These are phyloP conservation scores for Sesbania bispinosa DNA, from an alignment of 306 rosid genomes.

Conservation along the genomic window DNA sequence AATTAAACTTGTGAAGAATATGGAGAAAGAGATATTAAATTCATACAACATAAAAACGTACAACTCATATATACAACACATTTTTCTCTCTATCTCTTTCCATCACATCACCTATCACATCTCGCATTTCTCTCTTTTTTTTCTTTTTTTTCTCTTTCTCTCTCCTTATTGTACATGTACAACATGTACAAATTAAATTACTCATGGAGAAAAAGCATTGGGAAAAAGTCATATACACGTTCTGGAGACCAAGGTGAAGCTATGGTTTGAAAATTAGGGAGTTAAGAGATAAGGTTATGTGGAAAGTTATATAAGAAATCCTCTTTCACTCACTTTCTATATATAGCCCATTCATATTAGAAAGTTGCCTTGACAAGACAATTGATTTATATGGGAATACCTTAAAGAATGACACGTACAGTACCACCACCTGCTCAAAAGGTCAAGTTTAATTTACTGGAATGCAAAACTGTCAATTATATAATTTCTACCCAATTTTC, in stretches of 20 bases:
- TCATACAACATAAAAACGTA: too few relatives aligned
- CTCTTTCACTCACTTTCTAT: constrained; percentile 16
- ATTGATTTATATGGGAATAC: constrained; percentile 19
- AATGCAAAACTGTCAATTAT: not conserved
- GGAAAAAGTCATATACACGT: not conserved
- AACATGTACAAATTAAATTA: too few relatives aligned
- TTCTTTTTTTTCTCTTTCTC: too few relatives aligned
- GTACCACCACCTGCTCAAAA: not conserved
- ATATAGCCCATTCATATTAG: constrained; percentile 10
- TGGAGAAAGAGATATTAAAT: too few relatives aligned
- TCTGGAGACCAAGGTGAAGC: constrained; percentile 21
- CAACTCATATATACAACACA: too few relatives aligned
- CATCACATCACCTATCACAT: too few relatives aligned
- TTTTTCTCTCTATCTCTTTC: too few relatives aligned
- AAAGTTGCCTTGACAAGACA: constrained; percentile 28
- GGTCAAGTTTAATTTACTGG: not conserved
- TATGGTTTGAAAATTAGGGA: constrained; percentile 31
- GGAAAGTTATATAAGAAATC: not conserved
- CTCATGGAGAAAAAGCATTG: not conserved
- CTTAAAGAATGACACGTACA: constrained; percentile 21
- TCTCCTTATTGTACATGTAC: too few relatives aligned
- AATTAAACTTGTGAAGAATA: too few relatives aligned
- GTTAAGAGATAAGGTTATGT: constrained; percentile 27
- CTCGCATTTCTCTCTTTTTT: too few relatives aligned
- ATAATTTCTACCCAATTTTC: constrained; percentile 13